These are phyloP conservation scores for Lachancea dasiensis DNA, from an alignment of 805 yeast species.

Conservation along the genomic window DNA sequence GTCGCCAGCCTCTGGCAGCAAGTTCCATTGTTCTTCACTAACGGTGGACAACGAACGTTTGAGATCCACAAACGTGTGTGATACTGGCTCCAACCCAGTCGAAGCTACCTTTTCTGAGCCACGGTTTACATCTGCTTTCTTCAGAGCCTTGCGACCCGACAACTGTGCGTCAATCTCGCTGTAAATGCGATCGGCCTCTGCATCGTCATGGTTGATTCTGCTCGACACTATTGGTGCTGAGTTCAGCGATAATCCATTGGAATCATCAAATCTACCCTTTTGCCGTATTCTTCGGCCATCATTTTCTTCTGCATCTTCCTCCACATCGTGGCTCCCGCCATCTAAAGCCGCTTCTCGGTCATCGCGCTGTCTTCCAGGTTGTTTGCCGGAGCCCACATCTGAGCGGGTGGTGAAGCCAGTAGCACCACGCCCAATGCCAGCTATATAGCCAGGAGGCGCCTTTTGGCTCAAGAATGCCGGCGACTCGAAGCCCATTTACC, in stretches of 20 bases:
- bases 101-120: conserved; percentile 13
- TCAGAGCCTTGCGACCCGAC: conserved; percentile 24
- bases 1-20: conserved; percentile 84
- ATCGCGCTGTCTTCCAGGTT: conserved; percentile 13
- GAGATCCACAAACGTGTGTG: conserved; percentile 60
- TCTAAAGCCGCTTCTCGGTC: conserved; percentile 28
- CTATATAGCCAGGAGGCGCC: conserved; percentile 84
- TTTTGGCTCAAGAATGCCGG: conserved; percentile 70
- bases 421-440: conserved; percentile 95
- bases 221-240: too few species aligned
- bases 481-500: conserved; percentile 37
- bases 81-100: conserved; percentile 28
- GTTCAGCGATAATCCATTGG: conserved; percentile 7
- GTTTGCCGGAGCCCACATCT: conserved; percentile 34
- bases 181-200: conserved; percentile 72
- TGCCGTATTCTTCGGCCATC: background rate
- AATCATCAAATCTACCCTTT: conserved; percentile 7
- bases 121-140: background rate
- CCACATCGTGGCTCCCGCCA: background rate
- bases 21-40: conserved; percentile 69
- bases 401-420: conserved; percentile 86
- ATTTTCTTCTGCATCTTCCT: conserved; percentile 1
- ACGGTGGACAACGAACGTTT: conserved; percentile 56
- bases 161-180: conserved; percentile 57
- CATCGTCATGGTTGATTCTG: conserved; percentile 48